Percentiles rank a stretch among this genome's conserved stretches.
Conservation (phyloP, 2,329 filamentous ascomycete species). For the Cytospora mali region DNA sequence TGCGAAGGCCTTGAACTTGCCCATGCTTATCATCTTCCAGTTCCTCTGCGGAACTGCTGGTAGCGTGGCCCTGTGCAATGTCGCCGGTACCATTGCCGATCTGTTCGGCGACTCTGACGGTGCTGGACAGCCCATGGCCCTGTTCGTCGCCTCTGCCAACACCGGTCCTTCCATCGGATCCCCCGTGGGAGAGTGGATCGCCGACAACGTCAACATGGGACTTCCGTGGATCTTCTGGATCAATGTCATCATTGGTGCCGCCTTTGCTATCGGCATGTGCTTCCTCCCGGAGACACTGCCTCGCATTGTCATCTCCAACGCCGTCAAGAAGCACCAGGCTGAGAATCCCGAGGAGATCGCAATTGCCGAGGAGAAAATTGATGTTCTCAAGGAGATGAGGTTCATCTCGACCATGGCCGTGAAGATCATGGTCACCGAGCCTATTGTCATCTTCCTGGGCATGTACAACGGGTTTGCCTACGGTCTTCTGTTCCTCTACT, state of each 20-base stretch:
- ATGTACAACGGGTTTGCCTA: conserved; percentile 48
- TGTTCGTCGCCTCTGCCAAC: conserved; percentile 45
- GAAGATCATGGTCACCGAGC: conserved; percentile 46
- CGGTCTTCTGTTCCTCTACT: conserved; percentile 45
- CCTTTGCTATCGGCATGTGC: conserved; percentile 40
- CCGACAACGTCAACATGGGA: conserved; percentile 39
- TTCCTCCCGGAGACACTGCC: conserved; percentile 46
- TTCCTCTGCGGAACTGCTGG: conserved; percentile 41
- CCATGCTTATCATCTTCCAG: conserved; percentile 44
- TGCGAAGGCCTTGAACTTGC: conserved; percentile 39
- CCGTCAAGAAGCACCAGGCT: conserved; percentile 37
- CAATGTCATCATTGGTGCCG: conserved; percentile 44
- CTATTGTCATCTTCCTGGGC: conserved; percentile 43
- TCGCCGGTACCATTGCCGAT: conserved; percentile 41
- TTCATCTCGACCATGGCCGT: conserved; percentile 47
- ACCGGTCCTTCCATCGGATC: conserved; percentile 44
- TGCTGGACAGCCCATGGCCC: conserved; percentile 46
- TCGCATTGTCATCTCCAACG: conserved; percentile 41
- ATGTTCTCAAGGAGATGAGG: conserved; percentile 41
- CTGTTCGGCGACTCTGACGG: conserved; percentile 42
- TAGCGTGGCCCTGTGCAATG: conserved; percentile 41
- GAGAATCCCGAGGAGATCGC: conserved; percentile 37
- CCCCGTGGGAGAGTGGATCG: conserved; percentile 45
- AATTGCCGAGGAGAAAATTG: conserved; percentile 39
- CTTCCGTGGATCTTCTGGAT: conserved; percentile 46